These are phyloP conservation scores for Bombardia bombarda DNA, from an alignment of 495 filamentous ascomycete species.

Conservation along the genomic window DNA sequence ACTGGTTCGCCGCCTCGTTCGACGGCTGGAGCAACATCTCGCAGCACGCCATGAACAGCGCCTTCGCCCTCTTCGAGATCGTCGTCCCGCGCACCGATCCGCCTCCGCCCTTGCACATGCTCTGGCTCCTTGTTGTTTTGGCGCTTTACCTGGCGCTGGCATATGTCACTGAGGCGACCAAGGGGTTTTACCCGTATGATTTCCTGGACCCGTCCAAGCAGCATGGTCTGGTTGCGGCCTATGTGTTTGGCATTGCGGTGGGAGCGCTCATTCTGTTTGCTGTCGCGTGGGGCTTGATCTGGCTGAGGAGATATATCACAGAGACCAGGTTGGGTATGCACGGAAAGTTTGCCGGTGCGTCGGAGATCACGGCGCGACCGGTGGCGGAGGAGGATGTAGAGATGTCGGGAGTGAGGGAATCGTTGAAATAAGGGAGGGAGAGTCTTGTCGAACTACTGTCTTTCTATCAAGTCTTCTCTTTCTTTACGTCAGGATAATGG, in stretches of 20 bases:
- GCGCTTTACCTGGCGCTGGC: constrained; percentile 65
- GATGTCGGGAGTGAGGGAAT: neutral
- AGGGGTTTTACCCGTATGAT: constrained; percentile 66
- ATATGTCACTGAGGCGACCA: constrained; percentile 59
- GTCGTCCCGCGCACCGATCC: constrained; percentile 52
- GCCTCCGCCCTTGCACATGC: constrained; percentile 49
- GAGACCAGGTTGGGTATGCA: constrained; percentile 40
- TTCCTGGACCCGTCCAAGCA: constrained; percentile 57
- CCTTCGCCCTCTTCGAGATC: constrained; percentile 67
- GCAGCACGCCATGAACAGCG: constrained; percentile 63
- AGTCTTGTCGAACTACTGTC: neutral
- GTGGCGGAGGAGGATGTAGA: neutral
- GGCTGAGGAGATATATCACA: constrained; percentile 40
- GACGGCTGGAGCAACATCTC: constrained; percentile 65
- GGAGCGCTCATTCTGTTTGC: constrained; percentile 58
- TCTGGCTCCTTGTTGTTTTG: constrained; percentile 53
- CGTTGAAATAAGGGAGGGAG: neutral
- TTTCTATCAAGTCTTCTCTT: too few species aligned
- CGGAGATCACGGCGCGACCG: too few species aligned
- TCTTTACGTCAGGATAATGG: neutral
- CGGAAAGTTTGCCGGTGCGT: constrained; percentile 32
- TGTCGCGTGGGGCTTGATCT: constrained; percentile 38
- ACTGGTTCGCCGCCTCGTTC: constrained; percentile 45
- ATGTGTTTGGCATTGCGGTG: constrained; percentile 55
- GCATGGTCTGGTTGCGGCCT: constrained; percentile 41